Base-by-base conservation (phyloP, 2,329 filamentous ascomycete species). In the Emydomyces testavorans region DNA sequence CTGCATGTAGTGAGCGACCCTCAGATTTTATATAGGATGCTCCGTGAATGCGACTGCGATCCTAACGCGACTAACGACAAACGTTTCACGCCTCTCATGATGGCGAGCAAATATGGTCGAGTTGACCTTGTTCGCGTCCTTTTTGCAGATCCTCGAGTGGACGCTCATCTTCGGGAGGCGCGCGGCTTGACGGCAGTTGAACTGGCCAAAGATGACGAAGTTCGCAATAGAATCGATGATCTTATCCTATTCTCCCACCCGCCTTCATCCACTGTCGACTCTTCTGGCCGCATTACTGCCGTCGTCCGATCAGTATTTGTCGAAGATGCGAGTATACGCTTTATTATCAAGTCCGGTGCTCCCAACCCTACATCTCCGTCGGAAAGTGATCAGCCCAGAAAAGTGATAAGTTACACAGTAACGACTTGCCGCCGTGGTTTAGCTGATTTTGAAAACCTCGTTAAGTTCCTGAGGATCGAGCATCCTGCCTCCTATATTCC, bases 261-360 rank as follows among this genome's bases (percentile, higher is more conserved):
- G 1, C 61, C 63, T 16, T 60, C 60, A 6, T 55, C 56, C 16
- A 56, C 58, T 21, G 74, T 84, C 4, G 81, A 79, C 8, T 72
- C 76, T 7, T 87, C 94, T 56, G 83, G 83, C 3, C 79, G 90
- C 20, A 89, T 89, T 18, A 96, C 92, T 0, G 87, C 87, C 1
- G 89, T 96, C 1, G 92, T 98, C 0, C 78, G 92, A 49, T 92
- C 89, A 0, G 95, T 94, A 66, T 96, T 98, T 58, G 89, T 98
- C 8, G 92, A 98, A 67, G 92, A 98, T 66, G 89, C 85, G 7
- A 94, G 85, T 0, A 84, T 96, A 44, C 82, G 92, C 34, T 80
- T 96, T 40, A 87, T 98, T 13, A 73, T 98, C 52, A 98, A 98
- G 63, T 95, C 90, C 1, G 92, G 88, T 10, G 87, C 86, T 1